A percentile compares a stretch with the other conserved stretches of the same genome.
Conservation (phyloP, 495 filamentous ascomycete species). For the Talaromyces stipitatus region DNA sequence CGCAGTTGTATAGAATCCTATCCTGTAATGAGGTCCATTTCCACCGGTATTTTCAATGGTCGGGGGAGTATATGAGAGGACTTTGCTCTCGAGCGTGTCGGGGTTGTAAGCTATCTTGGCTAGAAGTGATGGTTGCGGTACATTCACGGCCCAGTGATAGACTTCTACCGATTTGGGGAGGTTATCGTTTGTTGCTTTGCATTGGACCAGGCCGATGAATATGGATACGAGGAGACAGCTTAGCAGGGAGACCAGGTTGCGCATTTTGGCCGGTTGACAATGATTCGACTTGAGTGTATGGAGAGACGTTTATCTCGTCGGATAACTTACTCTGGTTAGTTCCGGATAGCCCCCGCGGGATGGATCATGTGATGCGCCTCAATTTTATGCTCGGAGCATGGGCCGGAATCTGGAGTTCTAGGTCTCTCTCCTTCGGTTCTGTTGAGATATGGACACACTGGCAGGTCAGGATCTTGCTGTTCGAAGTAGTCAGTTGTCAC, state of each 20-base stretch:
- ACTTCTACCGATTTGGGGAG: constrained; percentile 22
- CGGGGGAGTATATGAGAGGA: constrained; percentile 30
- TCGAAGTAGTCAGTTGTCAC: too few relatives aligned
- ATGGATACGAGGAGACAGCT: constrained; percentile 1
- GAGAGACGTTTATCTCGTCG: background rate
- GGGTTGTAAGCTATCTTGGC: constrained; percentile 35
- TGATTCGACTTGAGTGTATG: background rate
- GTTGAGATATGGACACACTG: too few relatives aligned
- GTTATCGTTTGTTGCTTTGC: constrained; percentile 5
- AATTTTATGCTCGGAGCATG: background rate
- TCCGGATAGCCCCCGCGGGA: background rate
- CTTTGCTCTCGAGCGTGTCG: constrained; percentile 19
- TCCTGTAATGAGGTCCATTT: constrained; percentile 13
- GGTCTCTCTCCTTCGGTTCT: background rate
- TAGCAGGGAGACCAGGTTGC: constrained; percentile 13
- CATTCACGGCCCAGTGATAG: constrained; percentile 31
- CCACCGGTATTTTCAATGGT: background rate
- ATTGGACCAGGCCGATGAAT: constrained; percentile 7
- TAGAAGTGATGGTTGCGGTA: constrained; percentile 28
- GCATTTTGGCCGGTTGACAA: constrained; percentile 15
- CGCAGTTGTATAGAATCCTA: constrained; percentile 27
- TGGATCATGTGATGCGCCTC: background rate
- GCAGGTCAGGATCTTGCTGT: too few relatives aligned
- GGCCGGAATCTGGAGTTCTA: background rate
- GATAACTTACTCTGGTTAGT: background rate